These are phyloP conservation scores for Trametes elegans DNA, from an alignment of 768 basidiomycete genomes.

Conservation along the genomic window DNA sequence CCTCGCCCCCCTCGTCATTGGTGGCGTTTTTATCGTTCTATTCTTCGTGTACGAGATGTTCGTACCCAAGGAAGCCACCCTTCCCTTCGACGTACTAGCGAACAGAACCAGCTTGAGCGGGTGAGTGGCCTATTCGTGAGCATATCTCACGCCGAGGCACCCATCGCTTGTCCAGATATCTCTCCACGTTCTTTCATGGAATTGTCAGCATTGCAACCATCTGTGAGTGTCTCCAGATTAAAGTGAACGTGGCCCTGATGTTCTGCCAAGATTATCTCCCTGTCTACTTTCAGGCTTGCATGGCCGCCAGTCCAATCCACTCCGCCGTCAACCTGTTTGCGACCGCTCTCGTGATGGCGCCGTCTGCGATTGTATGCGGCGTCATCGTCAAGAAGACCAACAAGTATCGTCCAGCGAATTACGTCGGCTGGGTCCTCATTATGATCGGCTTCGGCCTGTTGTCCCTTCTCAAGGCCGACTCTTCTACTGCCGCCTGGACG, in stretches of 20 bases:
- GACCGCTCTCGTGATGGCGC: constrained; percentile 28
- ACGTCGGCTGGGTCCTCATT: constrained; percentile 36
- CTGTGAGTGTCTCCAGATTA: too few relatives aligned
- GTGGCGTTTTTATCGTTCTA: constrained; percentile 28
- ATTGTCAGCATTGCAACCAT: constrained; percentile 16
- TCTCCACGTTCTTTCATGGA: constrained; percentile 27
- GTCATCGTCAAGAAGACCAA: constrained; percentile 24
- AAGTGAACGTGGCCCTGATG: too few relatives aligned
- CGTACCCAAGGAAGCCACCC: constrained; percentile 1
- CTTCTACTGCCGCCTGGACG: constrained; percentile 24
- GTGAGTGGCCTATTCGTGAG: not conserved
- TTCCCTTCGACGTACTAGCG: constrained; percentile 1
- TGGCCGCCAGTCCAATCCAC: constrained; percentile 31
- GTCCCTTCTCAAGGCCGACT: constrained; percentile 25
- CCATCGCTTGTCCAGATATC: constrained; percentile 20
- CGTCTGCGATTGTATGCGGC: constrained; percentile 30
- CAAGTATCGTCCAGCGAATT: constrained; percentile 31
- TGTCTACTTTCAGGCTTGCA: constrained; percentile 44
- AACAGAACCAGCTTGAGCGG: constrained; percentile 12
- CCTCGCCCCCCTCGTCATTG: constrained; percentile 35
- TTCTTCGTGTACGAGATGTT: constrained; percentile 32
- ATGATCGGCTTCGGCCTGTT: constrained; percentile 39
- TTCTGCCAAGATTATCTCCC: constrained; percentile 38
- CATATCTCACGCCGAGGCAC: too few relatives aligned
- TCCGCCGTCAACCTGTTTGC: constrained; percentile 28